phyloP scores from a whole-genome alignment of 2,329 filamentous ascomycete species.

The Cercospora beticola region DNA sequence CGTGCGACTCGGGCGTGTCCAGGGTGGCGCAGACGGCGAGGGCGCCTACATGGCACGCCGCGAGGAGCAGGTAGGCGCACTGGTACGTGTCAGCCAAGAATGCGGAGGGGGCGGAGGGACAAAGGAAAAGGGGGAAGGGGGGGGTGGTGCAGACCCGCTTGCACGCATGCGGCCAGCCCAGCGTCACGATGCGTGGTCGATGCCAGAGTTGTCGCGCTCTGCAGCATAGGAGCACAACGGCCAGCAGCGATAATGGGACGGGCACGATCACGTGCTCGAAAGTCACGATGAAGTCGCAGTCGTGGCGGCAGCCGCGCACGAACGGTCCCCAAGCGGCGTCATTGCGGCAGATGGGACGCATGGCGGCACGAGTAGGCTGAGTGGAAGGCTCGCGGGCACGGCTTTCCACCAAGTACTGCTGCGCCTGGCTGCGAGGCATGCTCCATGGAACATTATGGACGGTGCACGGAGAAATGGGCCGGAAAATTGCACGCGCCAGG shows the following conservation, averaged over 20 bases:
- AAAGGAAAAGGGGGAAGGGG: neutral
- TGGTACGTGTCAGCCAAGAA: neutral
- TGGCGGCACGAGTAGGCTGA: neutral
- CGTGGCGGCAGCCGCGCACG: neutral
- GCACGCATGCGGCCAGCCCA: neutral
- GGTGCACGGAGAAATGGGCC: no score
- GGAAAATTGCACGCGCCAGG: no score
- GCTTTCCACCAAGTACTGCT: no score
- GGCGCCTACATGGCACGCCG: neutral
- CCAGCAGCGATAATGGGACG: neutral
- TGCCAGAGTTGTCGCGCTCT: neutral
- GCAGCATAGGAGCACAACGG: neutral
- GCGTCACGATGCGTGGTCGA: neutral
- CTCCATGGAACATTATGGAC: no score
- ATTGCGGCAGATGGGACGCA: neutral
- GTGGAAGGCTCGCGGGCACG: no score
- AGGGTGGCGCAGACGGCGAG: neutral
- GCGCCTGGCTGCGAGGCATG: no score
- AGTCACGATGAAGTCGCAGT: neutral
- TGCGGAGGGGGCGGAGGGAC: no score
- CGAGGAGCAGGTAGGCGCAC: neutral
- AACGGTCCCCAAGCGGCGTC: neutral
- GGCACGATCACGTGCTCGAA: neutral
- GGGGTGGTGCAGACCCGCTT: neutral
- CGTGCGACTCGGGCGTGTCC: neutral